Evolutionary conservation across 805 yeast species (phyloP).

Genomic region (Metschnikowia picachoensis): DNA sequence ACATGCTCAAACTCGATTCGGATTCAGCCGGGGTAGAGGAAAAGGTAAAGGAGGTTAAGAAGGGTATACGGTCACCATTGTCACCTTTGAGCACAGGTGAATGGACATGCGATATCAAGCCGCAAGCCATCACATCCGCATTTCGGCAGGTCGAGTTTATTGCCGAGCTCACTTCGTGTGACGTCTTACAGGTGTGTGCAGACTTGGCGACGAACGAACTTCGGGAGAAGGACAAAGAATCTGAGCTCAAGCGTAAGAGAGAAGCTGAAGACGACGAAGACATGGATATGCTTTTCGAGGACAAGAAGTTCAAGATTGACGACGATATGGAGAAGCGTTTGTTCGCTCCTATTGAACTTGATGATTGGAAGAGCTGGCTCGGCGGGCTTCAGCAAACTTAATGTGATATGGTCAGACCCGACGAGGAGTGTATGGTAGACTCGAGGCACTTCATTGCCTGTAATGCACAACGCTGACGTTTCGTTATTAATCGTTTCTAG

Average conservation of each 20-base stretch:
- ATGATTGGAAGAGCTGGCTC: constrained; percentile 30
- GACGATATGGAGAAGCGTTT: constrained; percentile 19
- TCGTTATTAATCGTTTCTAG: neutral
- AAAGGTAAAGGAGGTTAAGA: constrained; percentile 2
- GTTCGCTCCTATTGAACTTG: constrained; percentile 32
- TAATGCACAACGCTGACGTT: neutral
- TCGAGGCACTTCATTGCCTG: neutral
- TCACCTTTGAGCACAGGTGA: constrained; percentile 32
- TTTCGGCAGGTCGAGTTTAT: constrained; percentile 43
- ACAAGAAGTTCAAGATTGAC: constrained; percentile 29
- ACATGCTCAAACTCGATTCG: constrained; percentile 38
- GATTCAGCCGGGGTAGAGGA: constrained; percentile 26
- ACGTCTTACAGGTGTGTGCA: constrained; percentile 15
- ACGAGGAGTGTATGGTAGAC: too few relatives aligned
- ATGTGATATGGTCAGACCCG: neutral
- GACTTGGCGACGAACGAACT: constrained; percentile 23
- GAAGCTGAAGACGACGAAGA: constrained; percentile 29
- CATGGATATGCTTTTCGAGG: constrained; percentile 34
- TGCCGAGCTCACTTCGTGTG: constrained; percentile 29
- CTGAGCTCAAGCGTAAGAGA: constrained; percentile 13
- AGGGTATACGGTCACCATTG: constrained; percentile 31
- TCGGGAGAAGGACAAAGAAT: constrained; percentile 6
- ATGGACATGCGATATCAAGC: constrained; percentile 45
- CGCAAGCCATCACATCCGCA: constrained; percentile 42
- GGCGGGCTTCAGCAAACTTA: constrained; percentile 9